Percentiles rank a stretch among this genome's conserved stretches.
These are phyloP conservation scores for Solanum appendiculatum DNA, from an alignment of 257 asterid species.

Conservation along the genomic window DNA sequence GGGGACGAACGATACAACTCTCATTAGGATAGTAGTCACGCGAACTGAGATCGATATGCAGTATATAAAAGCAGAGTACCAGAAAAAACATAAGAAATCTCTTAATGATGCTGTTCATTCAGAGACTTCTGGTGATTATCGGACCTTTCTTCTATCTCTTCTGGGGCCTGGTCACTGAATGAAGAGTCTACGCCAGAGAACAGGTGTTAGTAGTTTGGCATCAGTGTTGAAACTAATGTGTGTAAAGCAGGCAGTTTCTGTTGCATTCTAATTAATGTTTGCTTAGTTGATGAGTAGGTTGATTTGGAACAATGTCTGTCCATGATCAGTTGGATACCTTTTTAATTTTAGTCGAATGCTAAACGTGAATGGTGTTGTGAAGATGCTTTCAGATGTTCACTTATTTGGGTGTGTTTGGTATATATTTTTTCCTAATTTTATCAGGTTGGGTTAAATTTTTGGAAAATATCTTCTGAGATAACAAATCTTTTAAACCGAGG, in stretches of 20 bases:
- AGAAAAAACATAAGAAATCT: constrained; percentile 57
- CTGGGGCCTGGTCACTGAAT: constrained; percentile 49
- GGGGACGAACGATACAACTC: constrained; percentile 74
- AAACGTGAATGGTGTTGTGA: not conserved
- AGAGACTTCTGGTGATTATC: constrained; percentile 71
- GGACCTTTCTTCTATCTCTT: constrained; percentile 71
- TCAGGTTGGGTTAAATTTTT: not conserved
- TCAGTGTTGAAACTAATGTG: not conserved
- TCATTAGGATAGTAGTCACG: constrained; percentile 60
- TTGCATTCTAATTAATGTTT: not conserved
- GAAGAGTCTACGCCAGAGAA: not conserved
- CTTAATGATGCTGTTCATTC: constrained; percentile 59
- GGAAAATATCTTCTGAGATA: no score
- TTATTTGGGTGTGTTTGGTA: not conserved
- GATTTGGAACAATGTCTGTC: not conserved
- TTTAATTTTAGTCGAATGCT: not conserved
- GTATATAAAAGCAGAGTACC: constrained; percentile 79
- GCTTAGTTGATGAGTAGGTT: not conserved
- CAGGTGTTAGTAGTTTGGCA: not conserved
- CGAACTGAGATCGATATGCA: constrained; percentile 90
- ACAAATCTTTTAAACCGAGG: no score
- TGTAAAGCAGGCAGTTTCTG: not conserved
- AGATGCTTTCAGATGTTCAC: not conserved
- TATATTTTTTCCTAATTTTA: not conserved
- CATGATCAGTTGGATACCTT: not conserved